These are phyloP conservation scores for Rhizopus sp. DNA, from an alignment of 371 early-diverging fungal genomes.

Conservation along the genomic window DNA sequence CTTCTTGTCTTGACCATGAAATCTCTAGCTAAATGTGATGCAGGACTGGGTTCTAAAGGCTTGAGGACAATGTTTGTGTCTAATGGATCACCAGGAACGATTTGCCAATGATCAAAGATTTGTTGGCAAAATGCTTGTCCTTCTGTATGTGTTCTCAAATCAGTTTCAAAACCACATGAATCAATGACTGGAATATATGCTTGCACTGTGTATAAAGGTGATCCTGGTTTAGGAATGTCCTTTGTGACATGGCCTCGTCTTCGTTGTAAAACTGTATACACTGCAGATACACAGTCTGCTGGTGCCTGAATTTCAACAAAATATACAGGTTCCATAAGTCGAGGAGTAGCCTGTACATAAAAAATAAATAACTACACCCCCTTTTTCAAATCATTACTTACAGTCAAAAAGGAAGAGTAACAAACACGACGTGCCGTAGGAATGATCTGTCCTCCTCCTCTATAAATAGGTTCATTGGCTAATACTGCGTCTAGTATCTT, in stretches of 20 bases:
- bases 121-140: conserved; percentile 96
- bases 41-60: conserved; percentile 89
- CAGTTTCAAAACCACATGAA: conserved; percentile 95
- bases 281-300: conserved; percentile 92
- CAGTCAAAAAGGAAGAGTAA: conserved; percentile 93
- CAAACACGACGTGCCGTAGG: conserved; percentile 98
- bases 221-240: conserved; percentile 94
- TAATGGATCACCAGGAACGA: conserved; percentile 97
- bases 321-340: conserved; percentile 96
- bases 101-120: conserved; percentile 97
- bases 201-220: conserved; percentile 92
- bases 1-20: conserved; percentile 98
- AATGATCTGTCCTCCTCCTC: conserved; percentile 98
- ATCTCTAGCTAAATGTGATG: conserved; percentile 90
- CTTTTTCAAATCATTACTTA: conserved; percentile 25
- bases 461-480: conserved; percentile 86
- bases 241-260: conserved; percentile 97
- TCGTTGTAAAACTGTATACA: conserved; percentile 93
- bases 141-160: conserved; percentile 93
- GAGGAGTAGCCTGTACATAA: conserved; percentile 79
- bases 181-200: conserved; percentile 96
- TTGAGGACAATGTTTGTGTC: conserved; percentile 84
- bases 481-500: conserved; percentile 86
- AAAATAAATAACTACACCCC: neutral
- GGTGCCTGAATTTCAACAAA: conserved; percentile 96